Evolutionary conservation across 371 early-diverging fungal genomes (phyloP).

Genomic region (Lichtheimia ornata): DNA sequence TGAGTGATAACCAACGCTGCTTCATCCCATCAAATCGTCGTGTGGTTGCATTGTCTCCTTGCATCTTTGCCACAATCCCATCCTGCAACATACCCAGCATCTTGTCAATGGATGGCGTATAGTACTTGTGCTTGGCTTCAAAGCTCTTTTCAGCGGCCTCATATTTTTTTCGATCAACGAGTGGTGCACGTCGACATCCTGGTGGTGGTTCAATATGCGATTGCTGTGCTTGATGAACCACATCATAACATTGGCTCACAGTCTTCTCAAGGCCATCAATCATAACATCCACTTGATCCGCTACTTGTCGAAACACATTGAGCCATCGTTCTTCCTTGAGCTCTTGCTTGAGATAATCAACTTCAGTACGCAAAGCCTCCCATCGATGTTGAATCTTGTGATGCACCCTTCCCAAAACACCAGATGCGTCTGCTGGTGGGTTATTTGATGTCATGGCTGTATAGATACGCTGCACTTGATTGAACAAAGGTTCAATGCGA

Average conservation of each 20-base stretch:
- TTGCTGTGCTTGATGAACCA: conserved; percentile 41
- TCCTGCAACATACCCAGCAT: conserved; percentile 60
- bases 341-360: conserved; percentile 55
- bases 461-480: conserved; percentile 50
- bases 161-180: conserved; percentile 53
- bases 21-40: conserved; percentile 53
- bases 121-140: conserved; percentile 65
- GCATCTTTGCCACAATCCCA: conserved; percentile 51
- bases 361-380: conserved; percentile 42
- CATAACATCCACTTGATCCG: conserved; percentile 61
- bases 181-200: conserved; percentile 12
- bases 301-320: conserved; percentile 58
- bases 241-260: conserved; percentile 49
- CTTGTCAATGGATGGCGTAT: conserved; percentile 57
- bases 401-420: conserved; percentile 33
- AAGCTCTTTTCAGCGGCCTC: conserved; percentile 54
- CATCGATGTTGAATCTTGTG: conserved; percentile 43
- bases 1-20: conserved; percentile 52
- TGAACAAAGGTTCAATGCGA: conserved; percentile 47
- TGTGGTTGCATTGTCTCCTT: conserved; percentile 44
- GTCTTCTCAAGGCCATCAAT: conserved; percentile 61
- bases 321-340: conserved; percentile 66
- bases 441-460: conserved; percentile 41
- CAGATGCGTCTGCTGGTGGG: conserved; percentile 33
- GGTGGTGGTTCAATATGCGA: conserved; percentile 17